Evolutionary conservation across 2,329 filamentous ascomycete species (phyloP), one percentile per base, ranked within the genome.

Genomic region (Trichoderma polysporum): DNA sequence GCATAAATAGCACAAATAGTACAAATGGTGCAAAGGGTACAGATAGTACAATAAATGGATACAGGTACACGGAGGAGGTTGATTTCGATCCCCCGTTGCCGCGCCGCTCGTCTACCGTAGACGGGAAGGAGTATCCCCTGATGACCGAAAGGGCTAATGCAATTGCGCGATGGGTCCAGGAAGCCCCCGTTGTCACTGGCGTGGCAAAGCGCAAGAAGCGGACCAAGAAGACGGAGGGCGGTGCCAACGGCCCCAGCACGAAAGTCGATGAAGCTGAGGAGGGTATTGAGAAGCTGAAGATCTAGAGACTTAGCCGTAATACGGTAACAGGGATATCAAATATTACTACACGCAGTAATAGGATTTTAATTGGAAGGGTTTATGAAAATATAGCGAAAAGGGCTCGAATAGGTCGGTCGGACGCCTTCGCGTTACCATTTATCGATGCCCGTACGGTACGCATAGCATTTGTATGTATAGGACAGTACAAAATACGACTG

Each of bases 51-150:
- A 50, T 12, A 22, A 45, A 35, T 25, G n/a, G 31, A 27, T 31
- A 12, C 19, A 22, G 31, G 4, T 9, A 19, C 31, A 22, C 12
- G 39, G 49, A 41, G 15, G 49, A 63, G 15, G 29, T 31, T n/a
- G 25, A 25, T 56, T 4, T 15, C 15, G 56, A 65, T 17, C 27
- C 69, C 10, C 68, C 69, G 1, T 71, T 69, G 1, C 72, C 73
- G 12, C 88, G 88, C 72, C 79, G 86, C 9, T 90, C 87, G 87
- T 84, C 86, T 5, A 83, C 87, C 66, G 88, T 90, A 61, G 86
- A 90, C 68, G 86, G 84, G 0, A 87, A 86, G 72, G 90, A 92
- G 70, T 91, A 91, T 74, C 86, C 87, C 2, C 88, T 92, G 69
- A 83, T 85, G 19, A 91, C 90, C 1, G 89, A 91, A 69, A 84